Base-by-base conservation (phyloP, 768 basidiomycete species). In the Glaciozyma antarctica region DNA sequence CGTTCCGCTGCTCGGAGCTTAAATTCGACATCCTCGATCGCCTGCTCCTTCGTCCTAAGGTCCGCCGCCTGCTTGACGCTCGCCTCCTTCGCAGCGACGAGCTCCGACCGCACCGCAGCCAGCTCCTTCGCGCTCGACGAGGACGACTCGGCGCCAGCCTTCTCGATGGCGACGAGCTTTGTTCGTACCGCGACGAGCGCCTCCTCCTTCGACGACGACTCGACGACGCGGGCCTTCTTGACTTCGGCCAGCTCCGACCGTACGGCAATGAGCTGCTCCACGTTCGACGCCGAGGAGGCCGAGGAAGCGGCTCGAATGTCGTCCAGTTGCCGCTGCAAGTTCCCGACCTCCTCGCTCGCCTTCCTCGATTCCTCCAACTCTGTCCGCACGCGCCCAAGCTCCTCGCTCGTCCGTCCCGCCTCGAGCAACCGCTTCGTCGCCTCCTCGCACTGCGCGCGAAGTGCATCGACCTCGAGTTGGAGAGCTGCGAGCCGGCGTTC, bases 361-460 rank as follows among this genome's bases (percentile, higher is more conserved):
- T 90, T 76, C 75, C 90, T 88, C 19, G 80, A 80, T 1, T 85
- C 87, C 85, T 87, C 89, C 26, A 76, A 80, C 67, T 86, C 84
- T 73, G 83, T 84, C 75, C 88, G 88, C 75, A 90, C 86, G 63
- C 78, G 82, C 77, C 89, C 87, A 7, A 88, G 83, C 47, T 87
- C 87, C 17, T 41, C 49, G 28, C 51, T 17, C 19, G 38, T 41
- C 38, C 38, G 8, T 15, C 34, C 52, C 21, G 34, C 45, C 24
- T 24, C 30, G 52, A 24, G 26, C 6, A 53, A 26, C 52, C 9
- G 1, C 52, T 59, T 45, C 12, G 53, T 44, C 43, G 65, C 49
- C 17, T 57, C 44, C 53, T 65, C 63, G 2, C 51, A 58, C 49
- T 67, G 38, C 45, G 59, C 13, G n/a, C 52, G n/a, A 15, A 19